Evolutionary conservation across 1,284 basidiomycete species (phyloP), one percentile per base, ranked within the genome.

Genomic region (Sparassis latifolia): DNA sequence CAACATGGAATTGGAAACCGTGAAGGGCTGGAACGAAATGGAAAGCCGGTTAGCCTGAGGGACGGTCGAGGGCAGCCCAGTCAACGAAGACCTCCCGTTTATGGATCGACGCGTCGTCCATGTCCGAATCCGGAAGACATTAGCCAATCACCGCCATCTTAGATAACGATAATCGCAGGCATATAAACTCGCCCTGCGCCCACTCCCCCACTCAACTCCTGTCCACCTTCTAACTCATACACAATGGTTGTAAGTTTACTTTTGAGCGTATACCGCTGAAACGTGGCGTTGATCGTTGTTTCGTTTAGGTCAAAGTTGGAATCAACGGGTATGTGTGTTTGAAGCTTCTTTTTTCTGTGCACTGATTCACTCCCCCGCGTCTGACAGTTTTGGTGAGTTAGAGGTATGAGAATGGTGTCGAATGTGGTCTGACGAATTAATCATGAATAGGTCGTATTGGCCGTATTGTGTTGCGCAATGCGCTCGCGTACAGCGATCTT

Each of bases 381-480:
- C 47, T 56, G 32, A 49, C 61, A 90, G 88, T 79, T 95, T 94
- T 76, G 92, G 92, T 93, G 66, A 69, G 88, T 20, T 20, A 20
- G 20, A 20, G 20, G 20, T 20, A 20, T 20, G 20, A 20, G 20
- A 67, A 31, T 32, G 44, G 37, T 38, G 10, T 43, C 5, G 4
- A 31, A 32, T 12, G 4, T 29, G 2, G 40, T 6, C 27, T 3
- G 5, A 7, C 49, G 41, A 40, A 50, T 51, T 42, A 52, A 53
- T 48, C 50, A 20, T 20, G 20, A 20, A 7, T 46, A 64, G 93
- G 94, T 78, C 93, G 94, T 79, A 97, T 97, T 66, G 94, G 95
- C 70, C 93, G 94, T 74, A 97, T 99, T 69, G 97, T 99, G 61
- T 80, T 92, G 74, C 89, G 96, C 66, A 98, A 98, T 79, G 93